Conservation (phyloP, 2,329 filamentous ascomycete species). For the Tolypocladium sp. region DNA sequence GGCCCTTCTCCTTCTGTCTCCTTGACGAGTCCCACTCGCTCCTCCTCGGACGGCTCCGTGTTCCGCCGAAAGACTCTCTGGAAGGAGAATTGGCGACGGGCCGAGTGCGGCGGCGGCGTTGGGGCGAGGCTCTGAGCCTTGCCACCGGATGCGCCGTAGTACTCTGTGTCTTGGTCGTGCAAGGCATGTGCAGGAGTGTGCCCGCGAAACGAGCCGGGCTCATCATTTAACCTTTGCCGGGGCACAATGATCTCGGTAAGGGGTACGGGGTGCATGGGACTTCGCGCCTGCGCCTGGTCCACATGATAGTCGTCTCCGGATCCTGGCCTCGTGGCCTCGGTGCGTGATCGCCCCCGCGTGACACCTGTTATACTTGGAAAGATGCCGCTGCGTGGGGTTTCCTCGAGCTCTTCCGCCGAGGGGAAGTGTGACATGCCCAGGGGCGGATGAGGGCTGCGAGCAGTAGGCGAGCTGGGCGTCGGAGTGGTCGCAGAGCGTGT, state of each 20-base stretch:
- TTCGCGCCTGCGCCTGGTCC: slow-evolving; percentile 30
- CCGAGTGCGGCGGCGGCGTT: slow-evolving; percentile 51
- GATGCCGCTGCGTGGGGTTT: slow-evolving; percentile 39
- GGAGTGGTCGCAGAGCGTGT: slow-evolving; percentile 16
- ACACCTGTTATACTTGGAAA: slow-evolving; percentile 50
- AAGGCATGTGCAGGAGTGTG: slow-evolving; percentile 36
- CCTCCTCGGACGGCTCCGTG: slow-evolving; percentile 64
- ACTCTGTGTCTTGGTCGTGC: slow-evolving; percentile 32
- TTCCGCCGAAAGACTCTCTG: slow-evolving; percentile 62
- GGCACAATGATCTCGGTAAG: slow-evolving; percentile 51
- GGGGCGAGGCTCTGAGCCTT: slow-evolving; percentile 38
- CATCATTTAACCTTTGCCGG: slow-evolving; percentile 32
- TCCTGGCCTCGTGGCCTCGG: slow-evolving; percentile 20
- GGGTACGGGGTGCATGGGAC: slow-evolving; percentile 52
- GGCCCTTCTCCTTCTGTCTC: slow-evolving; percentile 26
- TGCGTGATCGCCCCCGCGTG: slow-evolving; percentile 27
- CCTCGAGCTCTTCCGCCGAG: slow-evolving; percentile 47
- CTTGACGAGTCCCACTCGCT: slow-evolving; percentile 72
- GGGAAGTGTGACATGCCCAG: slow-evolving; percentile 85
- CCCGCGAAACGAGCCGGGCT: slow-evolving; percentile 30
- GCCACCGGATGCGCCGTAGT: slow-evolving; percentile 35
- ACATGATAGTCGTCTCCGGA: slow-evolving; percentile 26
- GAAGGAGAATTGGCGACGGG: slow-evolving; percentile 83
- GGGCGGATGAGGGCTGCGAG: slow-evolving; percentile 20
- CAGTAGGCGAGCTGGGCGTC: slow-evolving; percentile 17